Evolutionary conservation across 345 rosid genomes (phyloP).

Genomic region (Eucalyptus regnans): DNA sequence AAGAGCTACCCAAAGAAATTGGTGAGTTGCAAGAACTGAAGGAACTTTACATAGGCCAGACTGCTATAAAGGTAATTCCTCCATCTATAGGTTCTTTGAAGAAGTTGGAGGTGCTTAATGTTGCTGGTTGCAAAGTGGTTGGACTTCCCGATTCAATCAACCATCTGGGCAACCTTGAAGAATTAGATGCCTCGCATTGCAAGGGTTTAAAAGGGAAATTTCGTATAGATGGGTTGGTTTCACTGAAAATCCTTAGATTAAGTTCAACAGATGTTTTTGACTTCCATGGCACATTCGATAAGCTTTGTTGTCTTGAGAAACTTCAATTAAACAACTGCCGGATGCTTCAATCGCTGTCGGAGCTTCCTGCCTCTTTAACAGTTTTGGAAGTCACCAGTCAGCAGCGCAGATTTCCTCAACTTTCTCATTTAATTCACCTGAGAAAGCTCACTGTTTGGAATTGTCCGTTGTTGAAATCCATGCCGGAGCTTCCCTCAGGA

Average conservation of each 20-base stretch:
- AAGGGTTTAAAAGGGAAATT: fast-evolving
- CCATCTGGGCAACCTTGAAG: not conserved
- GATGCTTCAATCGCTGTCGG: not conserved
- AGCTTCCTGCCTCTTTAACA: not conserved
- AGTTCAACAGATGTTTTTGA: fast-evolving
- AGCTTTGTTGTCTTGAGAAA: not conserved
- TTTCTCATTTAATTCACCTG: not conserved
- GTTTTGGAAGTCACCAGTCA: fast-evolving
- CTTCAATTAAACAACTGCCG: fast-evolving
- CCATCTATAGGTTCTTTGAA: not conserved
- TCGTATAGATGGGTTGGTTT: not conserved
- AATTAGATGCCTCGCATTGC: fast-evolving
- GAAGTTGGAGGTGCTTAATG: fast-evolving
- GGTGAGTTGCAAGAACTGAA: not conserved
- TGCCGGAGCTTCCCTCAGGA: not conserved
- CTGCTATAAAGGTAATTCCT: not conserved
- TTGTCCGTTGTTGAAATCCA: not conserved
- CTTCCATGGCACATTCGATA: not conserved
- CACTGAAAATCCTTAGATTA: not conserved
- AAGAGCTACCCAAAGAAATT: too few species aligned
- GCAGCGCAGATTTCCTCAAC: not conserved
- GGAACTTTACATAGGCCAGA: fast-evolving
- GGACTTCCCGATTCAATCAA: not conserved
- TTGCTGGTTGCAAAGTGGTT: fast-evolving
- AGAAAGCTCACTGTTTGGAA: fast-evolving